phyloP scores from a whole-genome alignment of 345 rosid genomes.

The Noccaea bulbosa region DNA sequence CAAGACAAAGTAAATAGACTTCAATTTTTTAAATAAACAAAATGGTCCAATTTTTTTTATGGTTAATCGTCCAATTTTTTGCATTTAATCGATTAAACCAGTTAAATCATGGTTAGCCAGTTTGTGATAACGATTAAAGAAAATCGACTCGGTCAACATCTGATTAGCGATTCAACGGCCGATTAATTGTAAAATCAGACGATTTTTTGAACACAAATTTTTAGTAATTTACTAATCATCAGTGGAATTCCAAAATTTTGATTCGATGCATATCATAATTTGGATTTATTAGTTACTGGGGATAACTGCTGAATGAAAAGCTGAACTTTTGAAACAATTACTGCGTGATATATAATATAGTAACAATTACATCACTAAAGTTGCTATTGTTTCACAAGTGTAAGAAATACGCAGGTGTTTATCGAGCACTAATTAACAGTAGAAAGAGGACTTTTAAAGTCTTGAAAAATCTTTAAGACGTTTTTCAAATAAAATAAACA shows the following conservation, averaged over 20 bases:
- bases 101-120: no score
- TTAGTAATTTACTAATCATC: neutral
- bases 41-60: no score
- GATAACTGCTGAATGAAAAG: neutral
- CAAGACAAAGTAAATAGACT: no score
- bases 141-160: no score
- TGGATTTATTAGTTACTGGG: neutral
- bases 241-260: neutral
- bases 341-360: neutral
- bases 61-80: no score
- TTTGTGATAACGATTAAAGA: no score
- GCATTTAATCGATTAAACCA: no score
- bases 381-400: neutral
- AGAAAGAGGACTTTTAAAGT: neutral
- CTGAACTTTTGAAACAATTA: neutral
- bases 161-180: no score
- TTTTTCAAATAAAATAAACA: slow-evolving; percentile 6
- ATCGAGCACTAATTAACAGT: neutral
- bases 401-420: neutral
- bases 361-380: neutral
- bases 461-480: neutral
- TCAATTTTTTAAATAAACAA: no score
- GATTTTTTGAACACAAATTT: no score
- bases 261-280: neutral
- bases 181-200: no score